Evolutionary conservation across 129 eudicot species (phyloP).

Genomic region (Apium graveolens): DNA sequence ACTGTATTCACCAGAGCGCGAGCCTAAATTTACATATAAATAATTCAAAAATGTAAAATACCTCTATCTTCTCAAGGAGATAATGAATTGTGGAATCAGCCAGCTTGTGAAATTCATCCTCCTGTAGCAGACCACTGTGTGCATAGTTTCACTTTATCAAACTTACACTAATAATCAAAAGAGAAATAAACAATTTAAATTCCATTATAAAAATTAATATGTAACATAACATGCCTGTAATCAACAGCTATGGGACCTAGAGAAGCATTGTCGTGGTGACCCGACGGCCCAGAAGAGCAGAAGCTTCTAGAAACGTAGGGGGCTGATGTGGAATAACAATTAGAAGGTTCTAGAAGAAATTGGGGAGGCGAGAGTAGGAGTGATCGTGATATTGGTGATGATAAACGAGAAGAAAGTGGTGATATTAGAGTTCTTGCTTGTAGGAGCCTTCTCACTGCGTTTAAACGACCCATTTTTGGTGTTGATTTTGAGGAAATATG

Average conservation of each 20-base stretch:
- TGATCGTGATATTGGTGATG: constrained; percentile 1
- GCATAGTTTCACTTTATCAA: background rate
- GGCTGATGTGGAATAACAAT: background rate
- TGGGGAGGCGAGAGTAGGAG: background rate
- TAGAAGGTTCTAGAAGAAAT: constrained; percentile 17
- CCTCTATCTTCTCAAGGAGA: constrained; percentile 91
- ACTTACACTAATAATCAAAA: background rate
- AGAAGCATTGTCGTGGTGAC: constrained; percentile 19
- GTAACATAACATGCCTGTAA: constrained; percentile 41
- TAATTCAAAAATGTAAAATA: background rate
- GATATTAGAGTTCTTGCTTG: constrained; percentile 18
- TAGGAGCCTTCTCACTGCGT: constrained; percentile 19
- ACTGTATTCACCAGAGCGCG: too few relatives aligned
- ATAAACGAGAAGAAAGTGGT: constrained; percentile 9
- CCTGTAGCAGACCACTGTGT: constrained; percentile 59
- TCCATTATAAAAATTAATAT: background rate
- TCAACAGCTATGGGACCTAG: constrained; percentile 60
- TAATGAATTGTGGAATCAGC: constrained; percentile 88
- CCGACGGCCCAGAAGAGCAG: constrained; percentile 29
- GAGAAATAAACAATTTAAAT: background rate
- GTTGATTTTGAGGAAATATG: background rate
- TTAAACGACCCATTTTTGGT: constrained; percentile 23
- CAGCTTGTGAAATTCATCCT: constrained; percentile 80
- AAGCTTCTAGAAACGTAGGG: constrained; percentile 21
- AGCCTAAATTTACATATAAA: background rate